Evolutionary conservation across 2,329 filamentous ascomycete genomes (phyloP).

Genomic region (Penicillium sp.): DNA sequence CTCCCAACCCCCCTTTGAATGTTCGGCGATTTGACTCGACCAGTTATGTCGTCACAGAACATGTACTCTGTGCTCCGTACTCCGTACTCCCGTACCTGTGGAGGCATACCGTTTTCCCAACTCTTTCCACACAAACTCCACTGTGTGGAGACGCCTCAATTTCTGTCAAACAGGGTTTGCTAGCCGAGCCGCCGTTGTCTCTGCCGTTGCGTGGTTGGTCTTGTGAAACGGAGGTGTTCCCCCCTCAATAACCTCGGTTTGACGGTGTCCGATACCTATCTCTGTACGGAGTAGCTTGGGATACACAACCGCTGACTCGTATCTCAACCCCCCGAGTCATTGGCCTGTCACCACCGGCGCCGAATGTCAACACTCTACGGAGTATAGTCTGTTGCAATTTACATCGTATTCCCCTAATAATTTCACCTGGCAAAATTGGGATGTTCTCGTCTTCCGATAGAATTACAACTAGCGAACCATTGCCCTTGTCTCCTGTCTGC

Average conservation of each 20-base stretch:
- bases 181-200: slow-evolving; percentile 24
- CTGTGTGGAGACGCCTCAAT: slow-evolving; percentile 12
- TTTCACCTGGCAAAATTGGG: too few relatives aligned
- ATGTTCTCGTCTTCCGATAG: too few relatives aligned
- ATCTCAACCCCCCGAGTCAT: slow-evolving; percentile 9
- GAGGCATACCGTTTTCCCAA: neutral
- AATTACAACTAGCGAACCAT: too few relatives aligned
- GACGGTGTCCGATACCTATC: slow-evolving; percentile 2
- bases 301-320: slow-evolving; percentile 15
- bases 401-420: too few relatives aligned
- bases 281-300: neutral
- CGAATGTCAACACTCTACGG: too few relatives aligned
- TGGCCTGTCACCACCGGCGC: neutral
- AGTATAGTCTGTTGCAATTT: too few relatives aligned
- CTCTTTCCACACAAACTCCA: slow-evolving; percentile 1
- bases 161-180: slow-evolving; percentile 14
- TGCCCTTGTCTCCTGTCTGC: neutral
- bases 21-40: too few relatives aligned
- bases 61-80: neutral
- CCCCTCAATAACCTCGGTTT: neutral
- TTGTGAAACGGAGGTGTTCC: slow-evolving; percentile 15
- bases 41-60: neutral
- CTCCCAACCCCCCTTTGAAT: neutral
- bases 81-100: neutral
- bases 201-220: slow-evolving; percentile 12